These are phyloP conservation scores for Alternaria triticimaculans DNA, from an alignment of 2,329 filamentous ascomycete species.

Conservation along the genomic window DNA sequence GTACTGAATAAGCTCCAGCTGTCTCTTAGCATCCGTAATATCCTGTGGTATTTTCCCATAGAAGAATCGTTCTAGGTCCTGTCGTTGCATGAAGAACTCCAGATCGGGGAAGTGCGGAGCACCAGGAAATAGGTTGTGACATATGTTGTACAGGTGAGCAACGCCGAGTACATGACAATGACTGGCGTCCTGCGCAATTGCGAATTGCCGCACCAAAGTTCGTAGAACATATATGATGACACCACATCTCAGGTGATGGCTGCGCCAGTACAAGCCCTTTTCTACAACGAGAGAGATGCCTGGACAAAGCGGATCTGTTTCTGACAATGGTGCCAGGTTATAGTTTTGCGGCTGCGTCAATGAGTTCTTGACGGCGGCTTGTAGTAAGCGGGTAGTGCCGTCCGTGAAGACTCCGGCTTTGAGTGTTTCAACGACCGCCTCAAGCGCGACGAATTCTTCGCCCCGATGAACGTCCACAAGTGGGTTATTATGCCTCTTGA, in stretches of 20 bases:
- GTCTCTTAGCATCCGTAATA: accelerated
- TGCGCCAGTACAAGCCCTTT: not conserved
- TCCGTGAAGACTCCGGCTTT: too few relatives aligned
- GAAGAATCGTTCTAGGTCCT: not conserved
- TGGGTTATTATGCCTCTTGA: not conserved
- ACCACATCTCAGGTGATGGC: not conserved
- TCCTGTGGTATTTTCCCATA: not conserved
- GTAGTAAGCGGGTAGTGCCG: too few relatives aligned
- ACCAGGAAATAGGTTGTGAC: not conserved
- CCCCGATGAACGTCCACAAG: not conserved
- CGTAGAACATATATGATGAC: not conserved
- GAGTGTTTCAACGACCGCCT: too few relatives aligned
- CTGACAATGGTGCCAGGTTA: too few relatives aligned
- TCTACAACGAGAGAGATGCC: too few relatives aligned
- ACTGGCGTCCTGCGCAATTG: accelerated
- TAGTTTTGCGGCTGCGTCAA: too few relatives aligned
- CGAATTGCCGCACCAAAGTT: accelerated
- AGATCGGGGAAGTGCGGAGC: not conserved
- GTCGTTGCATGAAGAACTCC: not conserved
- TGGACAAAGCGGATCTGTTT: too few relatives aligned
- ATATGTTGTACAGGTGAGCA: not conserved
- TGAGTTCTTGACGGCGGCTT: too few relatives aligned
- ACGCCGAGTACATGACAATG: not conserved
- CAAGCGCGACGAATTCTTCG: accelerated
- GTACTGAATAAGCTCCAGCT: accelerated